Evolutionary conservation across 768 basidiomycete genomes (phyloP).

Genomic region (Thelephora ganbajun): DNA sequence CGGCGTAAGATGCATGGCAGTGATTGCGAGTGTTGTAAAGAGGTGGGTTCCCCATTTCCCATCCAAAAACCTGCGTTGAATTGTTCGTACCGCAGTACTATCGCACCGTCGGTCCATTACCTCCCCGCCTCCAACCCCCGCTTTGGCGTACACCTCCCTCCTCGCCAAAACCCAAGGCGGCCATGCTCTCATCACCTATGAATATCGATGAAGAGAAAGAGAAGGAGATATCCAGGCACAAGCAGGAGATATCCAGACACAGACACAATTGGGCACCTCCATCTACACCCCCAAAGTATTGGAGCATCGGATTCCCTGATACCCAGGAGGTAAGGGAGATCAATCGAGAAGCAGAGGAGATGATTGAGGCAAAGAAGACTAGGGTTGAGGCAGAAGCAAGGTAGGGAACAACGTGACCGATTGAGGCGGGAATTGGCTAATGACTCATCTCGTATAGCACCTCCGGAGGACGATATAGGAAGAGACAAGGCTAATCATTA

Average conservation of each 20-base stretch:
- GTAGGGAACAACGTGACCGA: conserved; percentile 17
- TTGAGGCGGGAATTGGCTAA: too few relatives aligned
- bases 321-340: conserved; percentile 73
- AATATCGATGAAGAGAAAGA: conserved; percentile 6
- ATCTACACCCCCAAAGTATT: conserved; percentile 75
- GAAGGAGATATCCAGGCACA: conserved; percentile 35
- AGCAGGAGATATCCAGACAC: conserved; percentile 59
- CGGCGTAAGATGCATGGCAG: conserved; percentile 55
- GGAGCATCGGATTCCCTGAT: conserved; percentile 81
- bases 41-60: conserved; percentile 29
- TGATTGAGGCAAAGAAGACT: conserved; percentile 52
- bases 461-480: too few relatives aligned
- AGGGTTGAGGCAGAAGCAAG: conserved; percentile 46
- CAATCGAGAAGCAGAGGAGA: conserved; percentile 57
- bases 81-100: conserved; percentile 45
- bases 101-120: conserved; percentile 58
- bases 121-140: conserved; percentile 48
- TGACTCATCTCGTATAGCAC: too few relatives aligned
- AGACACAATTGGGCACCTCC: conserved; percentile 56
- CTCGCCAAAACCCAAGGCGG: conserved; percentile 10
- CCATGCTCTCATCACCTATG: background rate
- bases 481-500: too few relatives aligned
- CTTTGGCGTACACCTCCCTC: conserved; percentile 54
- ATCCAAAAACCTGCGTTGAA: background rate
- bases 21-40: conserved; percentile 74